Evolutionary conservation across 495 filamentous ascomycete genomes (phyloP).

Genomic region (Aspergillus heteromorphus): DNA sequence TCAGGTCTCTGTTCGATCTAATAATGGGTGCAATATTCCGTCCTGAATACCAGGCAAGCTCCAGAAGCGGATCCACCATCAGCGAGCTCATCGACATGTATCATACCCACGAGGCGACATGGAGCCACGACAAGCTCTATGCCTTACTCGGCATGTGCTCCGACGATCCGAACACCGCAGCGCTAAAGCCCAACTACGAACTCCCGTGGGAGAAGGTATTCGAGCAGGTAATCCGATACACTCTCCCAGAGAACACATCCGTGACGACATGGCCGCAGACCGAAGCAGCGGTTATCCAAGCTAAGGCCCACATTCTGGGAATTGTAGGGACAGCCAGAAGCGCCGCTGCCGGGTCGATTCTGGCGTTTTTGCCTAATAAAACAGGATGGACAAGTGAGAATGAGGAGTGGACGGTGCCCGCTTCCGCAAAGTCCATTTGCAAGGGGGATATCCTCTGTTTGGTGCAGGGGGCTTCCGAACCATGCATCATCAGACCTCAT

Average conservation of each 20-base stretch:
- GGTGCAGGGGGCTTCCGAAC: neutral
- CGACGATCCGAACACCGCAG: neutral
- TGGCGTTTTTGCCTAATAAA: neutral
- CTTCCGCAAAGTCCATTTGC: neutral
- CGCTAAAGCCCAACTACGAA: neutral
- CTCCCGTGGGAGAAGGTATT: neutral
- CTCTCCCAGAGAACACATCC: neutral
- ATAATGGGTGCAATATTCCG: neutral
- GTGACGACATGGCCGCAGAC: neutral
- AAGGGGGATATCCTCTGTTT: conserved; percentile 2
- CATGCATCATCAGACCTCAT: neutral
- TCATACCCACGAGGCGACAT: neutral
- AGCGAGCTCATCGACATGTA: conserved; percentile 3
- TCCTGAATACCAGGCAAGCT: neutral
- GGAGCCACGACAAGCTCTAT: neutral
- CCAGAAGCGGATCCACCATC: neutral
- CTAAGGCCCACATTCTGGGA: neutral
- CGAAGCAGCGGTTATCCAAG: neutral
- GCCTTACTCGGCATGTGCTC: neutral
- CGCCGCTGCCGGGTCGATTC: neutral
- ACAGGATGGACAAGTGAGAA: neutral
- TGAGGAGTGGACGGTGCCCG: neutral
- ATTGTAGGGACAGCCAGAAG: neutral
- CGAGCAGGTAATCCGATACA: neutral
- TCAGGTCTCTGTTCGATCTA: neutral